Conservation (phyloP, 2,329 filamentous ascomycete species). For the Nothophoma quercina region DNA sequence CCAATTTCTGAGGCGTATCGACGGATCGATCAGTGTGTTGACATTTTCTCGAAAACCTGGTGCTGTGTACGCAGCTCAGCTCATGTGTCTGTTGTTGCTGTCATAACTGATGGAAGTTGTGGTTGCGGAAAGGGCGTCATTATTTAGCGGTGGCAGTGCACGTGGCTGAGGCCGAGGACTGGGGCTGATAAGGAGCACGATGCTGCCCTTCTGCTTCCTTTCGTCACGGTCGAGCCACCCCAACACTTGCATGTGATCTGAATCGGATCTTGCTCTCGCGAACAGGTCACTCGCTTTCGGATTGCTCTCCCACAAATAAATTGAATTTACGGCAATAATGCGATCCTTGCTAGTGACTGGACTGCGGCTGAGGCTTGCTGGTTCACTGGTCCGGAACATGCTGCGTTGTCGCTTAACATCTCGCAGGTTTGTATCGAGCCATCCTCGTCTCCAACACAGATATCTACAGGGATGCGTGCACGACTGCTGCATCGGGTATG, state of each 20-base stretch:
- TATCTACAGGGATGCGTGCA: not conserved
- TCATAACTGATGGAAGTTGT: too few species aligned
- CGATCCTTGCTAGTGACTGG: not conserved
- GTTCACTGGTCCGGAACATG: slow-evolving; percentile 1
- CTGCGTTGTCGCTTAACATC: slow-evolving; percentile 4
- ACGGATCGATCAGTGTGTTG: too few species aligned
- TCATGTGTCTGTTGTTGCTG: too few species aligned
- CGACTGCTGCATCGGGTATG: slow-evolving; percentile 10
- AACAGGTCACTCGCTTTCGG: not conserved
- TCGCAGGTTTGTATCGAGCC: slow-evolving; percentile 1
- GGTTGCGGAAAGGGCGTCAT: too few species aligned
- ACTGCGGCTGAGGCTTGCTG: not conserved
- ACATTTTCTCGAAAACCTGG: too few species aligned
- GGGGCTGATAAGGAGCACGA: not conserved
- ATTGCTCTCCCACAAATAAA: not conserved
- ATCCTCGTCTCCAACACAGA: not conserved
- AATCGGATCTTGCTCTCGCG: not conserved
- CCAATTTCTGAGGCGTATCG: too few species aligned
- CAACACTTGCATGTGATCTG: not conserved
- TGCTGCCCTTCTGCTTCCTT: not conserved
- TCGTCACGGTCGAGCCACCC: not conserved
- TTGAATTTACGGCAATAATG: not conserved
- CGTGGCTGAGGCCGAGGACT: not conserved
- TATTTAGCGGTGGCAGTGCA: too few species aligned
- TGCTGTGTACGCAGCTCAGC: too few species aligned